Evolutionary conservation across 805 yeast genomes (phyloP).

Genomic region (Monosporozyma siamensis): DNA sequence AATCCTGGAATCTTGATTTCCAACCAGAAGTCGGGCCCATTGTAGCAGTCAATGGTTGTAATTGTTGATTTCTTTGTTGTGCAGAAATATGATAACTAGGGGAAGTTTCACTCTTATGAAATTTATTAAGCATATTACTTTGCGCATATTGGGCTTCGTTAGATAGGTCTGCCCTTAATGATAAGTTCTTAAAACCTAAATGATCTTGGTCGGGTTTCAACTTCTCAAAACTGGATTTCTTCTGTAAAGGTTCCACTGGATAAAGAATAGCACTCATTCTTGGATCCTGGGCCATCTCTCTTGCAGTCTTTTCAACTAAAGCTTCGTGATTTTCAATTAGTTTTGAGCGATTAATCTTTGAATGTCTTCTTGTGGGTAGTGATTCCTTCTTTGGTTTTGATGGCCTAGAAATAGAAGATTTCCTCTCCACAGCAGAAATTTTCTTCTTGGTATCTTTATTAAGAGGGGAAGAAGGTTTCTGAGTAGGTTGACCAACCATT

Average conservation of each 20-base stretch:
- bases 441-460: conserved; percentile 10
- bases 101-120: conserved; percentile 5
- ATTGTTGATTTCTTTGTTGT: conserved; percentile 14
- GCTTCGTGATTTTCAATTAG: not conserved
- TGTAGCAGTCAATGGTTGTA: conserved; percentile 8
- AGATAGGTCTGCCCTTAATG: conserved; percentile 27
- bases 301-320: conserved; percentile 15
- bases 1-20: conserved; percentile 50
- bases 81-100: not conserved
- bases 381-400: not conserved
- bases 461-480: conserved; percentile 11
- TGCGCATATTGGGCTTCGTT: conserved; percentile 8
- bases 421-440: conserved; percentile 8
- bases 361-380: not conserved
- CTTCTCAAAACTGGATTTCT: conserved; percentile 52
- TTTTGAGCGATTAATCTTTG: not conserved
- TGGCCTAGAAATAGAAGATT: not conserved
- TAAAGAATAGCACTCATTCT: conserved; percentile 18
- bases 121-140: conserved; percentile 3
- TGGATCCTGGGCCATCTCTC: conserved; percentile 9
- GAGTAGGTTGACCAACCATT: conserved; percentile 6
- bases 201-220: conserved; percentile 26
- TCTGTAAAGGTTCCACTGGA: conserved; percentile 34
- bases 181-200: conserved; percentile 32
- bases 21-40: conserved; percentile 4